Conservation (phyloP, 441 rosid genomes). For the Gossypium trilobum region DNA sequence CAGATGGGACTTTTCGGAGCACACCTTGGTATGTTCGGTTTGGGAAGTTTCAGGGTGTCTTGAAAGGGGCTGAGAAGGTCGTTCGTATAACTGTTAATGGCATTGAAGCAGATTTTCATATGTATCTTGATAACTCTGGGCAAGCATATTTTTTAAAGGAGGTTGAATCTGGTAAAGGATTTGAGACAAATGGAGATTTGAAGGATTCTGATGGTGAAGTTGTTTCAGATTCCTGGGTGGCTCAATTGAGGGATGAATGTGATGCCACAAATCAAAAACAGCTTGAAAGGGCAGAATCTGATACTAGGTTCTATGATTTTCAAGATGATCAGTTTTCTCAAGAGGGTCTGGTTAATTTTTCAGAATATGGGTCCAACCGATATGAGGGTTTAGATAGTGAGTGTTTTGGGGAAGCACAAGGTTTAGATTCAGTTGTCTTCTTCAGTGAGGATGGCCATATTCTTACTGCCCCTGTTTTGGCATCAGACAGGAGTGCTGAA, state of each 20-base stretch:
- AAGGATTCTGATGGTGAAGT: conserved; percentile 14
- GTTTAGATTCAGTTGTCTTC: conserved; percentile 57
- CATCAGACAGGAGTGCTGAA: conserved; percentile 50
- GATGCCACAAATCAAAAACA: conserved; percentile 25
- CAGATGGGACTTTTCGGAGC: conserved; percentile 66
- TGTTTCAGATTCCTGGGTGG: conserved; percentile 49
- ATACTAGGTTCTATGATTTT: conserved; percentile 56
- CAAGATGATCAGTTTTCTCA: conserved; percentile 51
- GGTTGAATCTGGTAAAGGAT: conserved; percentile 39
- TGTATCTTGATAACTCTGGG: conserved; percentile 85
- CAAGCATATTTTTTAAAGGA: conserved; percentile 75
- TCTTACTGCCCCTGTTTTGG: conserved; percentile 63
- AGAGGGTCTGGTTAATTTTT: conserved; percentile 31
- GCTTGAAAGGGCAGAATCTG: conserved; percentile 67
- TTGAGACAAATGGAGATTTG: conserved; percentile 9
- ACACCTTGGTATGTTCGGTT: conserved; percentile 89
- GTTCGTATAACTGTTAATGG: conserved; percentile 68
- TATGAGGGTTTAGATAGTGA: conserved; percentile 41
- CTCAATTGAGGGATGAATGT: conserved; percentile 33
- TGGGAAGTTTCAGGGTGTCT: conserved; percentile 88
- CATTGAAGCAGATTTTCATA: conserved; percentile 63
- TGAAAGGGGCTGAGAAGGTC: conserved; percentile 72
- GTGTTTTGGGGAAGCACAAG: conserved; percentile 35
- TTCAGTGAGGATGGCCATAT: conserved; percentile 77
- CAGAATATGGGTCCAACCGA: conserved; percentile 45